Conservation (phyloP, 75 land plant genomes). For the Pinus tabuliformis region DNA sequence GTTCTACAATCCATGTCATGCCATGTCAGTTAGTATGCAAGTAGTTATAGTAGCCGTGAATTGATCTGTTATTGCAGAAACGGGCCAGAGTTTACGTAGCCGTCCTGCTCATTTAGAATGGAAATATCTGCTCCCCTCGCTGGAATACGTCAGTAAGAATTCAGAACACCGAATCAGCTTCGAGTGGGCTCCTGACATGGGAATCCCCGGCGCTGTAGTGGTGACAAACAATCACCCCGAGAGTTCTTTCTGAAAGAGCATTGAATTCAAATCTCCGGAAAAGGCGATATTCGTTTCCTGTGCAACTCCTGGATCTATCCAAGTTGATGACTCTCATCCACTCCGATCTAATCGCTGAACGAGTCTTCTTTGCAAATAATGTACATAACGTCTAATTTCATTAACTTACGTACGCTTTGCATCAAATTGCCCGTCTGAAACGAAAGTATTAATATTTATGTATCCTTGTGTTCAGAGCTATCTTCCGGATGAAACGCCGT, state of each 20-base stretch:
- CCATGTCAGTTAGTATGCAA: neutral
- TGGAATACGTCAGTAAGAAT: neutral
- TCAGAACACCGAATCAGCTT: slow-evolving; percentile 7
- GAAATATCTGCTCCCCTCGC: neutral
- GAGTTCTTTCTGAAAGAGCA: slow-evolving; percentile 25
- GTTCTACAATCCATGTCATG: neutral
- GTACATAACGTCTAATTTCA: neutral
- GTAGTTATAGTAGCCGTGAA: neutral
- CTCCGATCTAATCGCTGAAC: neutral
- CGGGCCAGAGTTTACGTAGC: slow-evolving; percentile 9
- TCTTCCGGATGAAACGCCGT: slow-evolving; percentile 27
- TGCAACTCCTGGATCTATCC: slow-evolving; percentile 27
- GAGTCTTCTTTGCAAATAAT: slow-evolving; percentile 21
- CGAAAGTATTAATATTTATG: neutral
- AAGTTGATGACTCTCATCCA: neutral
- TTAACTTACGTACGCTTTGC: neutral
- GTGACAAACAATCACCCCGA: slow-evolving; percentile 21
- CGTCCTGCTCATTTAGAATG: slow-evolving; percentile 3
- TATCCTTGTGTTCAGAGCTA: slow-evolving; percentile 3
- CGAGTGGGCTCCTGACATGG: slow-evolving; percentile 12
- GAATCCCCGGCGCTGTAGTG: slow-evolving; percentile 29
- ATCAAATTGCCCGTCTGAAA: neutral
- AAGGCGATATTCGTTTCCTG: slow-evolving; percentile 6
- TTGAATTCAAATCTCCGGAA: slow-evolving; percentile 8
- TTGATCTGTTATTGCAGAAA: slow-evolving; percentile 7